A percentile compares a stretch with the other conserved stretches of the same genome.
phyloP scores from a whole-genome alignment of 108 stramenopile species.

The Cyclotella choctawhatcheeana region DNA sequence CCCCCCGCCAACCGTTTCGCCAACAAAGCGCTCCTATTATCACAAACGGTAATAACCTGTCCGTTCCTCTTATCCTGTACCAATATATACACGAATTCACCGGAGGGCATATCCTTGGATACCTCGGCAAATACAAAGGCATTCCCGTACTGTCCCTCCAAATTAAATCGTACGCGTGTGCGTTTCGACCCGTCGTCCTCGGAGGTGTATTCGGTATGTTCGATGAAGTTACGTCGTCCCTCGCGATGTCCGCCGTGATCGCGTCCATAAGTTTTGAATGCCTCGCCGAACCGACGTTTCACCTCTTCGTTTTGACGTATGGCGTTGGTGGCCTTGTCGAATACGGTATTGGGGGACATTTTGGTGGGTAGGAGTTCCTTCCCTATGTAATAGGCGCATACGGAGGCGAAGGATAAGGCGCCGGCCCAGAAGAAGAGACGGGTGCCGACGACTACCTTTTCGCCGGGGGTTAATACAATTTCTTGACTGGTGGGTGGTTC shows the following conservation, averaged over 20 bases:
- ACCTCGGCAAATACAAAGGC: slow-evolving; percentile 93
- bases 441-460: slow-evolving; percentile 88
- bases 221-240: slow-evolving; percentile 94
- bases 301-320: slow-evolving; percentile 75
- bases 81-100: slow-evolving; percentile 93
- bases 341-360: slow-evolving; percentile 91
- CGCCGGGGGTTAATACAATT: slow-evolving; percentile 87
- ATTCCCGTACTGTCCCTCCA: slow-evolving; percentile 86
- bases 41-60: slow-evolving; percentile 73
- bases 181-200: slow-evolving; percentile 89
- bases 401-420: slow-evolving; percentile 68
- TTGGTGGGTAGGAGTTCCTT: slow-evolving; percentile 67
- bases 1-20: slow-evolving; percentile 74
- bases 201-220: slow-evolving; percentile 87
- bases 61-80: slow-evolving; percentile 93
- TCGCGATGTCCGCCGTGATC: slow-evolving; percentile 95
- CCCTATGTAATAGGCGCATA: slow-evolving; percentile 86
- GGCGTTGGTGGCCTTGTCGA: slow-evolving; percentile 66
- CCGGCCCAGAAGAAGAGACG: slow-evolving; percentile 81
- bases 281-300: slow-evolving; percentile 80
- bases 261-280: slow-evolving; percentile 92
- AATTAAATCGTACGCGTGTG: slow-evolving; percentile 90
- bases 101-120: slow-evolving; percentile 74
- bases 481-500: slow-evolving; percentile 53
- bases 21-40: slow-evolving; percentile 76